phyloP scores from a whole-genome alignment of 1,139 yeast genomes.

The Yamadazyma atmosphaerica region DNA sequence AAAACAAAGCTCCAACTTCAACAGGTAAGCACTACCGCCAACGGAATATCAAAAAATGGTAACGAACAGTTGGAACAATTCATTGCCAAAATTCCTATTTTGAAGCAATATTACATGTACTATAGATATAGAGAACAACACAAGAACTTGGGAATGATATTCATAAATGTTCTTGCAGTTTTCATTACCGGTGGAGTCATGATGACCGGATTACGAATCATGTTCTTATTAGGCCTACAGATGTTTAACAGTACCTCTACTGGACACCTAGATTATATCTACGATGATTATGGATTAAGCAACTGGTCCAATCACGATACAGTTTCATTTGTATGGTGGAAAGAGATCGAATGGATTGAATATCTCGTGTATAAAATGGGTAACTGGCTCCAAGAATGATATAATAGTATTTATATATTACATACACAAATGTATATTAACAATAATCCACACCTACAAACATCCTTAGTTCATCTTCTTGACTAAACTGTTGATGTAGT shows the following conservation, averaged over 20 bases:
- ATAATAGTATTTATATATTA: conserved; percentile 6
- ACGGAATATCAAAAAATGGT: not conserved
- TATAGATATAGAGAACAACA: conserved; percentile 28
- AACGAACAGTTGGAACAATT: conserved; percentile 15
- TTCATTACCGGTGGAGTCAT: conserved; percentile 22
- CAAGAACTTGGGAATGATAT: conserved; percentile 20
- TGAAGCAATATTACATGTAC: conserved; percentile 32
- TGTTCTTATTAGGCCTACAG: conserved; percentile 7
- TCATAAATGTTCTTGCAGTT: conserved; percentile 24
- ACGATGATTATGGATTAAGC: conserved; percentile 21
- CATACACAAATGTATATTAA: conserved; percentile 8
- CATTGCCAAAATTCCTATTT: conserved; percentile 28
- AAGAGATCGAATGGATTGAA: conserved; percentile 34
- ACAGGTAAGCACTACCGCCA: not conserved
- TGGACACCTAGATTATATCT: conserved; percentile 16
- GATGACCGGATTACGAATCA: conserved; percentile 10
- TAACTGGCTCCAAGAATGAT: conserved; percentile 18
- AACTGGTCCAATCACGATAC: conserved; percentile 9
- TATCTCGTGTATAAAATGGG: conserved; percentile 24
- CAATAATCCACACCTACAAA: conserved; percentile 6
- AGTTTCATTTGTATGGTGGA: conserved; percentile 31
- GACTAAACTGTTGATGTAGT: conserved; percentile 95
- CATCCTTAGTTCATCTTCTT: conserved; percentile 85
- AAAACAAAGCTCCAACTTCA: conserved; percentile 20
- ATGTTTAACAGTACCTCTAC: not conserved